phyloP scores from a whole-genome alignment of 1,139 yeast species.

The Taiozyma sp. region DNA sequence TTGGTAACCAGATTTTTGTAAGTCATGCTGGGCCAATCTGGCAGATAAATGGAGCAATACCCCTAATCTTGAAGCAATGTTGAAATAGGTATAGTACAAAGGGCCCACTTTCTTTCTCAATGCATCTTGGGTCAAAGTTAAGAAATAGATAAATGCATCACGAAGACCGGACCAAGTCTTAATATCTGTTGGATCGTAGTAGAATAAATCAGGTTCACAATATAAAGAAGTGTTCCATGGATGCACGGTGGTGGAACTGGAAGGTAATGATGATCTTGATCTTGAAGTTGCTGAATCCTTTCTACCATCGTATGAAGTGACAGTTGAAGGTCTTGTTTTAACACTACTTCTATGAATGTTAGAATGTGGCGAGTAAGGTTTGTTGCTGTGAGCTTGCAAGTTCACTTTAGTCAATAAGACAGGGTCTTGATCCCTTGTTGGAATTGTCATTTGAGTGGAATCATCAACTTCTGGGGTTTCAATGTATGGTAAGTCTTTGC shows the following conservation, averaged over 20 bases:
- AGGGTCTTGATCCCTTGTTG: slow-evolving; percentile 9
- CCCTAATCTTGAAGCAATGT: slow-evolving; percentile 42
- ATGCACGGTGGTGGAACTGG: slow-evolving; percentile 16
- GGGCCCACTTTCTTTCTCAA: slow-evolving; percentile 43
- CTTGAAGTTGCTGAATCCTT: slow-evolving; percentile 10
- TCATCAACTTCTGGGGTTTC: slow-evolving; percentile 31
- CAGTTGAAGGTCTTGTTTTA: slow-evolving; percentile 11
- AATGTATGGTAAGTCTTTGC: slow-evolving; percentile 49
- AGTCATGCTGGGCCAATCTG: slow-evolving; percentile 46
- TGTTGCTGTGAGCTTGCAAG: slow-evolving; percentile 4
- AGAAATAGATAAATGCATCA: slow-evolving; percentile 39
- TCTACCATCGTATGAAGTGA: slow-evolving; percentile 10
- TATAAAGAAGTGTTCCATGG: slow-evolving; percentile 23
- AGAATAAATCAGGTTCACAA: slow-evolving; percentile 38
- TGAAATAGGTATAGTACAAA: slow-evolving; percentile 46
- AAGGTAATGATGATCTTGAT: slow-evolving; percentile 15
- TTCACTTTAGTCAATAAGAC: slow-evolving; percentile 6
- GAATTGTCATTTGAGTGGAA: slow-evolving; percentile 25
- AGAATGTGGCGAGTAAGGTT: slow-evolving; percentile 5
- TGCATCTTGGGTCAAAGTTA: slow-evolving; percentile 43
- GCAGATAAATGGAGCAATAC: slow-evolving; percentile 45
- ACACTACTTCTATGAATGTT: slow-evolving; percentile 6
- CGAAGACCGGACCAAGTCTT: slow-evolving; percentile 51
- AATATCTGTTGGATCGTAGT: slow-evolving; percentile 51
- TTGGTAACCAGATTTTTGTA: slow-evolving; percentile 40